Conservation (phyloP, 192 early-diverging fungal species). For the Coemansia sp. region DNA sequence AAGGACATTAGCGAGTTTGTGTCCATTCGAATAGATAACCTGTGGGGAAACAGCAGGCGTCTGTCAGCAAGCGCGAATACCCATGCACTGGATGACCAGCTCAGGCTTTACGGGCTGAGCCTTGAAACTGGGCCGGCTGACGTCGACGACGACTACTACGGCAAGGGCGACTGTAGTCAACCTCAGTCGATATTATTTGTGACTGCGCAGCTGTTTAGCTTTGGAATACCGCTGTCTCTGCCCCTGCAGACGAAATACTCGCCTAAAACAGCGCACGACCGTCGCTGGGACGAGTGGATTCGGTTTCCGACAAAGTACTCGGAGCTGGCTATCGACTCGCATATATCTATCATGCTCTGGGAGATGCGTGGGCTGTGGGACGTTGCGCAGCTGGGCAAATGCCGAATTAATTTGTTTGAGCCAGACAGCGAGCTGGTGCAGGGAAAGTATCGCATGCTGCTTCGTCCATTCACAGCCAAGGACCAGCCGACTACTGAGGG, state of each 20-base stretch:
- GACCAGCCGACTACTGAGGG: slow-evolving; percentile 19
- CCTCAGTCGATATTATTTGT: slow-evolving; percentile 22
- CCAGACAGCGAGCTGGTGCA: slow-evolving; percentile 78
- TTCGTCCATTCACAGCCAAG: not conserved
- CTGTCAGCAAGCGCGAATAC: not conserved
- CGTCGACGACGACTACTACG: not conserved
- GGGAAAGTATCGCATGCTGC: slow-evolving; percentile 71
- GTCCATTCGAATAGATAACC: slow-evolving; percentile 37
- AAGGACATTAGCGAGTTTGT: slow-evolving; percentile 46
- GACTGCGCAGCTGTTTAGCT: slow-evolving; percentile 44
- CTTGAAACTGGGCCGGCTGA: not conserved
- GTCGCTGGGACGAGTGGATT: slow-evolving; percentile 89
- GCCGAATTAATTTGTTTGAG: slow-evolving; percentile 78
- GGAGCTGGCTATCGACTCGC: slow-evolving; percentile 71
- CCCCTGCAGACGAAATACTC: slow-evolving; percentile 47
- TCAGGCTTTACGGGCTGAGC: slow-evolving; percentile 12
- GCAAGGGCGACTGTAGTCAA: not conserved
- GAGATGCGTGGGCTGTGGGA: slow-evolving; percentile 71
- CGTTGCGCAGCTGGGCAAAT: slow-evolving; percentile 68
- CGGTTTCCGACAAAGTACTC: slow-evolving; percentile 80
- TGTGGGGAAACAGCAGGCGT: slow-evolving; percentile 34
- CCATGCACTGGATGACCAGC: slow-evolving; percentile 21
- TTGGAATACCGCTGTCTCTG: slow-evolving; percentile 34
- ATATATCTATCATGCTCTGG: slow-evolving; percentile 76
- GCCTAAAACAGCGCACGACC: slow-evolving; percentile 1